A percentile compares a stretch with the other conserved stretches of the same genome.
Evolutionary conservation across 805 yeast species (phyloP).

Genomic region (Naumovozyma castellii): DNA sequence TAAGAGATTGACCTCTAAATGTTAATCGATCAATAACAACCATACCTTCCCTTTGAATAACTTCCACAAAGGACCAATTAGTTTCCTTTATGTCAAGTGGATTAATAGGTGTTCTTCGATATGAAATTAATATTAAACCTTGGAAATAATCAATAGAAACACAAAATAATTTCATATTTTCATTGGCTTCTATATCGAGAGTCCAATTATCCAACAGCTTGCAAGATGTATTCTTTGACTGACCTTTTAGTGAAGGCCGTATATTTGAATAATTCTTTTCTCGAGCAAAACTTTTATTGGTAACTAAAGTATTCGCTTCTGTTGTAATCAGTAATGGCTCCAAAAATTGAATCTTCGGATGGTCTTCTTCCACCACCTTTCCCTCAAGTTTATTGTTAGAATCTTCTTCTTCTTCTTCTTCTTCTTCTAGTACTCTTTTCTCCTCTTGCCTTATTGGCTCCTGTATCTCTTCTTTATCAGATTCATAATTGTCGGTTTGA

Average conservation of each 20-base stretch:
- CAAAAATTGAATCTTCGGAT: neutral
- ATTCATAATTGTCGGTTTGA: slow-evolving; percentile 24
- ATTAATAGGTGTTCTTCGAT: neutral
- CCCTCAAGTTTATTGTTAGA: neutral
- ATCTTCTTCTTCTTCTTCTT: neutral
- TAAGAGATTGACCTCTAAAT: slow-evolving; percentile 16
- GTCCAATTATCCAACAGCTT: neutral
- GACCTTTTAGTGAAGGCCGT: neutral
- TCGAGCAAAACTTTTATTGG: neutral
- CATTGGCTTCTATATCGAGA: neutral
- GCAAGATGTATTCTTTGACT: neutral
- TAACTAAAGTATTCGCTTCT: neutral
- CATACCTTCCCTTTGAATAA: neutral
- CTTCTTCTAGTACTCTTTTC: neutral
- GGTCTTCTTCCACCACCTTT: neutral
- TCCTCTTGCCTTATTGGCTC: neutral
- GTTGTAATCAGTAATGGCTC: neutral
- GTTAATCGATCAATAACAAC: slow-evolving; percentile 14
- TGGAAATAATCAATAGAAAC: slow-evolving; percentile 3
- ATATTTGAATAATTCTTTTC: neutral
- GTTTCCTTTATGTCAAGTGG: neutral
- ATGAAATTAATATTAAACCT: neutral
- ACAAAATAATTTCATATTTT: neutral
- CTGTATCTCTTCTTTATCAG: neutral
- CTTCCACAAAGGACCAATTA: neutral